A percentile compares a stretch with the other conserved stretches of the same genome.
Conservation (phyloP, 306 rosid genomes). For the Fagus sylvatica region DNA sequence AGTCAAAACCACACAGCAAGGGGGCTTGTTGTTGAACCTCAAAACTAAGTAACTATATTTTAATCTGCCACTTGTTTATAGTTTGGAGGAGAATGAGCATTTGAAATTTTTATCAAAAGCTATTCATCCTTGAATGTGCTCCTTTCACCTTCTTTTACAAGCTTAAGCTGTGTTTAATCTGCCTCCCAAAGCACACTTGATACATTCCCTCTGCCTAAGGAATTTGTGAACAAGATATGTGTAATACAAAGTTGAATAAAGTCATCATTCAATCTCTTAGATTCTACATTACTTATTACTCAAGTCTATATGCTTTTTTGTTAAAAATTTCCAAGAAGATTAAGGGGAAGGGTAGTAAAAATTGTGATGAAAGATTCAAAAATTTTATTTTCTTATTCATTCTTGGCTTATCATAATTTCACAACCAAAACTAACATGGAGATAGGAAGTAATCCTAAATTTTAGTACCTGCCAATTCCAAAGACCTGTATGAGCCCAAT, state of each 20-base stretch:
- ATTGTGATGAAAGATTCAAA: background rate
- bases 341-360: too few species aligned
- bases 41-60: background rate
- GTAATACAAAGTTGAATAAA: too few species aligned
- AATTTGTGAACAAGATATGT: too few species aligned
- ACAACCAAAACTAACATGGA: background rate
- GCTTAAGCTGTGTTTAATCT: background rate
- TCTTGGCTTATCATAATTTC: background rate
- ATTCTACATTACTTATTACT: too few species aligned
- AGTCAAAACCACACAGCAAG: too few species aligned
- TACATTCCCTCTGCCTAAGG: too few species aligned
- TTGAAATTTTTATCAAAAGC: background rate
- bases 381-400: background rate
- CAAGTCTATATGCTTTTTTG: too few species aligned
- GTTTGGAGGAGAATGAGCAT: background rate
- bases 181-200: too few species aligned
- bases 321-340: too few species aligned
- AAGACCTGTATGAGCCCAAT: conserved; percentile 79
- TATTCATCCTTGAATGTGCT: background rate
- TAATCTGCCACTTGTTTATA: background rate
- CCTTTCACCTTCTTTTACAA: background rate
- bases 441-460: background rate
- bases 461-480: conserved; percentile 84
- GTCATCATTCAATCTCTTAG: too few species aligned
- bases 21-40: too few species aligned